phyloP scores from a whole-genome alignment of 163 green algal species.

The Chloromonas sp. region DNA sequence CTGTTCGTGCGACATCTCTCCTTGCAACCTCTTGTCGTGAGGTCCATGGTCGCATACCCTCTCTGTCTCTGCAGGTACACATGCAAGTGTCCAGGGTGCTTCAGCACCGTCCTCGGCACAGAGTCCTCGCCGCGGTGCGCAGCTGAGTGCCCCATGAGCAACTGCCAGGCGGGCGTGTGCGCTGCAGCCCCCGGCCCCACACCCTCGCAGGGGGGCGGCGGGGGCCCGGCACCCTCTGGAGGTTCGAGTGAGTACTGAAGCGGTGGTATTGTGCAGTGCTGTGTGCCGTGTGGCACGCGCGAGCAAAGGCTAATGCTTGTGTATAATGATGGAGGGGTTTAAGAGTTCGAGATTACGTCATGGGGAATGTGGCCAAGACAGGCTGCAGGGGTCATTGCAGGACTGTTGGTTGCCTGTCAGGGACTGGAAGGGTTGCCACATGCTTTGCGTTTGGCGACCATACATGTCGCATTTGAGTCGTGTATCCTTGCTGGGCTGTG shows the following conservation, averaged over 20 bases:
- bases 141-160: conserved; percentile 43
- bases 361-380: too few species aligned
- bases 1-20: background rate
- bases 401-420: too few species aligned
- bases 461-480: background rate
- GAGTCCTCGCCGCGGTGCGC: conserved; percentile 19
- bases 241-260: background rate
- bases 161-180: conserved; percentile 34
- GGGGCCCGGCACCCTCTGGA: conserved; percentile 13
- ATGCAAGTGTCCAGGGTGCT: conserved; percentile 75
- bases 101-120: conserved; percentile 27
- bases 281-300: too few species aligned
- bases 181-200: background rate
- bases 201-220: conserved; percentile 19
- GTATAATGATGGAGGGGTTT: too few species aligned
- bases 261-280: too few species aligned
- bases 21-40: background rate
- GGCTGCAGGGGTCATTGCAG: too few species aligned
- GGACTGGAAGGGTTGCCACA: too few species aligned
- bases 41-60: too few species aligned
- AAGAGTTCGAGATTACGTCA: too few species aligned
- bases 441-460: too few species aligned
- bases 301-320: too few species aligned
- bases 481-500: background rate
- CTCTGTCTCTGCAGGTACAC: conserved; percentile 15